Base-by-base conservation (phyloP, 805 yeast species). In the Cyberlindnera suaveolens region DNA sequence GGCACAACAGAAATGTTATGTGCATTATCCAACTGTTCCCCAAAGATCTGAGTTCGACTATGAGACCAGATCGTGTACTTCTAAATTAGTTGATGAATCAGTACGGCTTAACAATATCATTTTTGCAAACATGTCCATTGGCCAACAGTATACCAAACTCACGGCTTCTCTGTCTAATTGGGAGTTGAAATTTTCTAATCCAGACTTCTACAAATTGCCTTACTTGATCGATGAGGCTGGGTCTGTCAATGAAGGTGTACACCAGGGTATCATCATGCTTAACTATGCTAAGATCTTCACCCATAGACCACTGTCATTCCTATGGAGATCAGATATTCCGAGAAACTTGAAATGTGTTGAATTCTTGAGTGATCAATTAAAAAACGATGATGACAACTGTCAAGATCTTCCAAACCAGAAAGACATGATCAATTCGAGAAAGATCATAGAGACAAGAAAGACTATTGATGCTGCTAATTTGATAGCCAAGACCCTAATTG, bases 281-380 rank as follows among this genome's bases (percentile, higher is more conserved):
- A 71, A 70, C 44, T 75, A 75, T 55, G 78, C 80, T 1, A 72
- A 71, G 47, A 72, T 75, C n/a, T 75, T 74, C 49, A 71, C 75
- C 4, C 78, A 75, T 54, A 56, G 80, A 44, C 80, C 80, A 3
- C 66, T 75, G 43, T 74, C 79, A 9, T 73, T 67, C 52, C 58
- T 74, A 4, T 75, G 78, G 78, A 67, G 74, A 52, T 67, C 72
- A 1, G 74, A 70, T 48, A 58, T 68, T 16, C 71, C 76, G 5
- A 66, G 63, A 42, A 65, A 64, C 39, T 64, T 73, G 16, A 60
- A 60, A 44, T 68, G 72, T 45, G 58, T 55, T 19, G 61, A 55
- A 41, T 42, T 54, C 19, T 38, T 56, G 11, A 49, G 47, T 27
- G 51, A 51, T 41, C 53, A 54, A 31, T 20, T 55, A 17, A 57